These are phyloP conservation scores for Myrica gale DNA, from an alignment of 306 rosid species.

Conservation along the genomic window DNA sequence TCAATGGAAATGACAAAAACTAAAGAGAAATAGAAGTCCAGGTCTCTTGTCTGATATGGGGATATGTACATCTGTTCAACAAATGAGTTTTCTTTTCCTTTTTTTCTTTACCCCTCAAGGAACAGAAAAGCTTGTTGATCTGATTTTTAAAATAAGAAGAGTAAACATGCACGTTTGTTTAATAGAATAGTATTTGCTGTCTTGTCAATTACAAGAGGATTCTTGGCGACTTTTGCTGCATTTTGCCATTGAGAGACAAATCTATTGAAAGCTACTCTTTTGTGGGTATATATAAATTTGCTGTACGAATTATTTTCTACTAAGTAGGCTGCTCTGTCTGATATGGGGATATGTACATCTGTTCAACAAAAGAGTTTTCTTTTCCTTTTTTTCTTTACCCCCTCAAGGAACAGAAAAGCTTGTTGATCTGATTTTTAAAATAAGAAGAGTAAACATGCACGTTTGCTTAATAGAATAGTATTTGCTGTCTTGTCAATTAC, in stretches of 20 bases:
- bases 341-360: background rate
- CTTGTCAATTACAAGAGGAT: constrained; percentile 39
- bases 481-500: constrained; percentile 32
- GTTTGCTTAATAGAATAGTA: constrained; percentile 20
- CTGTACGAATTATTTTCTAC: background rate
- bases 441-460: constrained; percentile 28
- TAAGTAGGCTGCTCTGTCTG: too few species aligned
- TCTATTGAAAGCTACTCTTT: constrained; percentile 31
- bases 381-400: background rate
- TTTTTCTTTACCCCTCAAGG: background rate
- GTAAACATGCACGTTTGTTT: constrained; percentile 28
- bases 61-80: background rate
- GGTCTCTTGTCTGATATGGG: background rate
- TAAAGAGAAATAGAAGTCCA: background rate
- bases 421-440: background rate
- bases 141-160: constrained; percentile 3
- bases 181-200: constrained; percentile 13
- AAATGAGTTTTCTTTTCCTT: constrained; percentile 4
- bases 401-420: background rate
- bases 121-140: background rate
- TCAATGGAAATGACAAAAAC: constrained; percentile 34
- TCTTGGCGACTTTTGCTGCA: constrained; percentile 17
- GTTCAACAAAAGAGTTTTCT: constrained; percentile 6
- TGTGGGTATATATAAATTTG: background rate
- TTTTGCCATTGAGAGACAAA: constrained; percentile 32